Base-by-base conservation (phyloP, 768 basidiomycete species). In the Rhizopogon vinicolor region DNA sequence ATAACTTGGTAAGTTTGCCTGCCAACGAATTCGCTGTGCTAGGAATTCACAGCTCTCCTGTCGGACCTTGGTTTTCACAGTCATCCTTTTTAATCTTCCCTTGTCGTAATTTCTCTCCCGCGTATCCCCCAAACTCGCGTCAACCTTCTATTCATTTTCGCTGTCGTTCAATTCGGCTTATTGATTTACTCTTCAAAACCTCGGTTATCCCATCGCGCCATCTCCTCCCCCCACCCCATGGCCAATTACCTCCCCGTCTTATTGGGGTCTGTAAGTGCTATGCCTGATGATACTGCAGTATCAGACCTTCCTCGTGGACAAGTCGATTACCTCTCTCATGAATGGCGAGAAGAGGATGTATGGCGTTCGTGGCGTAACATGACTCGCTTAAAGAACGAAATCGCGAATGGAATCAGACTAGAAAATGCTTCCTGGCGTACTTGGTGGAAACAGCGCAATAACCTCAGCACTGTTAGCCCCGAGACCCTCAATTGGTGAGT, bases 401-500 rank as follows among this genome's bases (percentile, higher is more conserved):
- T 99, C 66, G 85, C 92, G 6, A 98, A 99, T 68, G 96, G 96
- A 45, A 79, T 89, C 46, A 78, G 96, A 48, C 83, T 99, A 54
- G 97, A 99, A 78, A 99, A 99, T 65, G 97, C 97, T 8, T 92
- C 89, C 58, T 99, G 96, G 96, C 78, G 96, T 41, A 98, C 95
- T 1, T 99, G 96, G 96, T 98, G 95, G 87, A 98, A 98, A 74
- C 95, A 98, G 81, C 79, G 96, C 59, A 97, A 97, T 64, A 91
- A 94, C 61, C 82, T 99, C 58, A 91, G 88, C 76, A 99, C 96
- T 0, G 80, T 99, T 68, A 89, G 87, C 25, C 96, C 96, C 55
- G 97, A 99, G 77, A 97, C 95, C 3, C 84, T 99, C 63, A 99
- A 99, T 71, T 99, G 96, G 96, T 98, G 65, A 65, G 89, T 72